Evolutionary conservation across 2,329 filamentous ascomycete genomes (phyloP).

Genomic region (Aquanectria penicillioides): DNA sequence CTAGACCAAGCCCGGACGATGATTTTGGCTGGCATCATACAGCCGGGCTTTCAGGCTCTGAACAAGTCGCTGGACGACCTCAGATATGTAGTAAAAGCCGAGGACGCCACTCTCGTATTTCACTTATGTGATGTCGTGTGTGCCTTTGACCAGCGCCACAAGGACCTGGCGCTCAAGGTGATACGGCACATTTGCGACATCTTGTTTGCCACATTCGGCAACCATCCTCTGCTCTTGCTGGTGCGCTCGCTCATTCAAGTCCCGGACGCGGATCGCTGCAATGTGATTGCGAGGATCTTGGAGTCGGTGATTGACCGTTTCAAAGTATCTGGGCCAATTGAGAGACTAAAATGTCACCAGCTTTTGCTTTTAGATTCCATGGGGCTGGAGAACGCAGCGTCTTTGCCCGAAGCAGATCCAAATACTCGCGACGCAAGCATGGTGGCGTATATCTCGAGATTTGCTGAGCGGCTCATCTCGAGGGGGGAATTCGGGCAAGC

Average conservation of each 20-base stretch:
- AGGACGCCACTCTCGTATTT: background rate
- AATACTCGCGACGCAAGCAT: background rate
- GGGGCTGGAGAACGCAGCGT: background rate
- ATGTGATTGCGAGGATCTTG: background rate
- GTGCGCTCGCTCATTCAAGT: background rate
- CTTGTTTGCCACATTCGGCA: background rate
- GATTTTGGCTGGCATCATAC: background rate
- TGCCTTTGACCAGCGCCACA: background rate
- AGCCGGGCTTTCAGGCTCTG: background rate
- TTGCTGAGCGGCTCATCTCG: background rate
- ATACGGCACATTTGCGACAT: background rate
- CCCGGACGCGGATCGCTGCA: background rate
- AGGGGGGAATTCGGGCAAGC: too few relatives aligned
- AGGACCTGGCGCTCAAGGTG: background rate
- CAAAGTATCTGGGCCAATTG: background rate
- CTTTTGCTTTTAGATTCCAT: background rate
- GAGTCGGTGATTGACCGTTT: background rate
- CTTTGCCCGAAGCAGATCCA: background rate
- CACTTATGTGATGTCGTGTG: background rate
- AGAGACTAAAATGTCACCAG: background rate
- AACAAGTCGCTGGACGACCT: slow-evolving; percentile 1
- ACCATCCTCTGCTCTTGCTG: background rate
- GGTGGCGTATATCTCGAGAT: background rate
- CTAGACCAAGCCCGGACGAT: background rate
- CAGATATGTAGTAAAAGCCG: background rate